Base-by-base conservation (phyloP, 1,284 basidiomycete genomes). In the Leccinum huronense region DNA sequence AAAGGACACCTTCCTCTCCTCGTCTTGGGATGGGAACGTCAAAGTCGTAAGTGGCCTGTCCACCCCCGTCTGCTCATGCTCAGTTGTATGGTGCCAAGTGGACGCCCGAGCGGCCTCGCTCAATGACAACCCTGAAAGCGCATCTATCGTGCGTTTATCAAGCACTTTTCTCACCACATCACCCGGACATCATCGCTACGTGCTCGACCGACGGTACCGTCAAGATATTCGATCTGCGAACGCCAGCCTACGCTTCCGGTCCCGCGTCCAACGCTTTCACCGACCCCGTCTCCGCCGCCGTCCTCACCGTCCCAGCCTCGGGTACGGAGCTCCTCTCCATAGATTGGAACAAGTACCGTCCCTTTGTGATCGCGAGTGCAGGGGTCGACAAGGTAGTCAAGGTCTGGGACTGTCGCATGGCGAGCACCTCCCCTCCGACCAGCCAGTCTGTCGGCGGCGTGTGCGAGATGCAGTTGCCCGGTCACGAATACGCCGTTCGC, bases 301-400 rank as follows among this genome's bases (percentile, higher is more conserved):
- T 82, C 23, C 80, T 91, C 63, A 91, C 90, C 7, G 76, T 91
- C 8, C 89, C 89, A 34, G 89, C 87, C 2, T 87, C 88, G 3
- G 82, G 83, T 2, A 86, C 85, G 2, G 91, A 93, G 73, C 76
- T 93, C 10, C 84, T 97, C 19, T 84, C 88, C 7, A 75, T 96
- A 38, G 94, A 97, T 71, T 97, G 94, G 94, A 97, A 97, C 79
- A 97, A 97, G 75, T 97, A 96, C 72, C 82, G 86, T 3, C 90
- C 90, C 1, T 87, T 90, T 73, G 79, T 88, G 9, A 78, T 97
- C 58, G 94, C 93, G 0, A 92, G 86, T 64, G 89, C 84, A 1
- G 90, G 91, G 33, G 92, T 95, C 14, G 95, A 97, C 77, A 91
- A 89, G 71, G 76, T 80, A 11, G 81, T 91, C 68, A 90, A 90